phyloP scores from a whole-genome alignment of 1,284 basidiomycete genomes.

The Paramarasmius palmivorus region DNA sequence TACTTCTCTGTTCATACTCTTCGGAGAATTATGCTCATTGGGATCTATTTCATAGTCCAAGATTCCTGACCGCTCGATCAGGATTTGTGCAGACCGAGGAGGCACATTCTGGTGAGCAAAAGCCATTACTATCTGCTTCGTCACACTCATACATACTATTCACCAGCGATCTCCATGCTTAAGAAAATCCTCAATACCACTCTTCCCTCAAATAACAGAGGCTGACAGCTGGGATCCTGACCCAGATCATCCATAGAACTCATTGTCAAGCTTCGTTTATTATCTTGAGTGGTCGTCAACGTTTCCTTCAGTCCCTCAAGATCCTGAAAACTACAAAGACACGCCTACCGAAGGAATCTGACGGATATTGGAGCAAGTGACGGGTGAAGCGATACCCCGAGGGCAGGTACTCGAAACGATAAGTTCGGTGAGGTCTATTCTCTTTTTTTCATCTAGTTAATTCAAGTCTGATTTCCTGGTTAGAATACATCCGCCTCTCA shows the following conservation, averaged over 20 bases:
- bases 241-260: slow-evolving; percentile 68
- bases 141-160: slow-evolving; percentile 47
- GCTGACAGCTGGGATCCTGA: slow-evolving; percentile 68
- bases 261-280: slow-evolving; percentile 79
- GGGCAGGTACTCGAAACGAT: slow-evolving; percentile 72
- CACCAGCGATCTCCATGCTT: slow-evolving; percentile 73
- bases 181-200: slow-evolving; percentile 20
- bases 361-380: slow-evolving; percentile 83
- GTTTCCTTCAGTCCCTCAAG: slow-evolving; percentile 74
- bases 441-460: background rate
- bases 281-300: background rate
- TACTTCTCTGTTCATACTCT: too few species aligned
- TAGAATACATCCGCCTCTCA: slow-evolving; percentile 90
- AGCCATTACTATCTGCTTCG: background rate
- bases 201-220: slow-evolving; percentile 2
- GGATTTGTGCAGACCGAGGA: slow-evolving; percentile 51
- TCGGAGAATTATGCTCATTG: too few species aligned
- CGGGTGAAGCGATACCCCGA: slow-evolving; percentile 66
- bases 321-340: slow-evolving; percentile 85
- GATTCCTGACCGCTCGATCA: slow-evolving; percentile 37
- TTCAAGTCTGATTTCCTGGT: background rate
- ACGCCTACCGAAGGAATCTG: slow-evolving; percentile 95
- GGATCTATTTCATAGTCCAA: background rate
- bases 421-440: slow-evolving; percentile 68
- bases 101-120: slow-evolving; percentile 14